phyloP scores from a whole-genome alignment of 2,329 filamentous ascomycete genomes.

The Fusarium palustre region DNA sequence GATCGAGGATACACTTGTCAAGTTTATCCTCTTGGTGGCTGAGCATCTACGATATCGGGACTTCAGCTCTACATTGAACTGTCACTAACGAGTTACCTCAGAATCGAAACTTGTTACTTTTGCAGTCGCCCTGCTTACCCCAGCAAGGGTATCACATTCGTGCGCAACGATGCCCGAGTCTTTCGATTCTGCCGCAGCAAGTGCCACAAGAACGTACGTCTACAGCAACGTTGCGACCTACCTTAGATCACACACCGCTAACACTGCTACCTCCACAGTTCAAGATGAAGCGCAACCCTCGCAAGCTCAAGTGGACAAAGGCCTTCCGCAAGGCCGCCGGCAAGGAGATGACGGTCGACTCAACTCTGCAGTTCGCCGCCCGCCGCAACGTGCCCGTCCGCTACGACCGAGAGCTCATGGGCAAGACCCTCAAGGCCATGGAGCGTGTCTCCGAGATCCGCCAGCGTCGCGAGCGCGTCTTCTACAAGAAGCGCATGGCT shows the following conservation, averaged over 20 bases:
- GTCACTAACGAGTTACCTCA: conserved; percentile 42
- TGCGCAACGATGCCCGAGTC: conserved; percentile 62
- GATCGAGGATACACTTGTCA: not conserved
- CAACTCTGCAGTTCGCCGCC: conserved; percentile 89
- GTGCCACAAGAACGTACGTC: conserved; percentile 69
- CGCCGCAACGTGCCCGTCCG: conserved; percentile 94
- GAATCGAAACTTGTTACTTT: conserved; percentile 61
- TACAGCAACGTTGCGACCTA: conserved; percentile 8
- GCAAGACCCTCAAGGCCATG: conserved; percentile 92
- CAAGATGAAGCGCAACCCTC: conserved; percentile 98
- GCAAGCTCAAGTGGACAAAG: conserved; percentile 98
- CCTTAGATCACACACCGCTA: conserved; percentile 10
- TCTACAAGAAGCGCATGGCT: conserved; percentile 94
- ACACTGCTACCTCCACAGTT: conserved; percentile 62
- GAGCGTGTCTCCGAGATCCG: conserved; percentile 88
- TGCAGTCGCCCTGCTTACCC: conserved; percentile 64
- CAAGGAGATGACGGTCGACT: conserved; percentile 93
- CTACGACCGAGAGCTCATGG: conserved; percentile 93
- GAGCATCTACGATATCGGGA: conserved; percentile 13
- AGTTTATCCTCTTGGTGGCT: not conserved
- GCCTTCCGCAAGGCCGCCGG: conserved; percentile 83
- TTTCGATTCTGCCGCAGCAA: conserved; percentile 72
- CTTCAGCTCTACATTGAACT: conserved; percentile 9
- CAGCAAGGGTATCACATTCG: conserved; percentile 67
- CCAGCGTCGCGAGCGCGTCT: conserved; percentile 83